phyloP scores from a whole-genome alignment of 495 filamentous ascomycete genomes.

The Cenococcum geophilum region DNA sequence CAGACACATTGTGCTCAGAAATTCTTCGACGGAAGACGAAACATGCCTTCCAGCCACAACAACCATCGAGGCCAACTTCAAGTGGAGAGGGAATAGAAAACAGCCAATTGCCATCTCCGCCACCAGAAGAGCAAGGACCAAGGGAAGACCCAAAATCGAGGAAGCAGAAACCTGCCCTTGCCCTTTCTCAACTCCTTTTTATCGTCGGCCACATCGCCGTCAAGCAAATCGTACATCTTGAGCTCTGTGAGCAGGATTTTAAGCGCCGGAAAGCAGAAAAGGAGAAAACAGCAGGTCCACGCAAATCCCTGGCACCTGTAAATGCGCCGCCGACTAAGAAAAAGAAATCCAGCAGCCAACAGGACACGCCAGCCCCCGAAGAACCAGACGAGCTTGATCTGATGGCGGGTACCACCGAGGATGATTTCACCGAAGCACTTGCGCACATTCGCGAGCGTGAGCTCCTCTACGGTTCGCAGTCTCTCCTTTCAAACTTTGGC shows the following conservation, averaged over 20 bases:
- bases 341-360: conserved; percentile 30
- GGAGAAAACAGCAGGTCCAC: conserved; percentile 58
- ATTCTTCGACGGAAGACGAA: conserved; percentile 82
- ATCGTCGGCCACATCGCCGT: conserved; percentile 94
- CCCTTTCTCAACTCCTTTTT: conserved; percentile 86
- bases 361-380: conserved; percentile 30
- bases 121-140: conserved; percentile 34
- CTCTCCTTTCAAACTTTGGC: conserved; percentile 81
- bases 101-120: conserved; percentile 37
- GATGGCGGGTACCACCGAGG: conserved; percentile 94
- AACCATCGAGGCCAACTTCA: conserved; percentile 23
- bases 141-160: conserved; percentile 40
- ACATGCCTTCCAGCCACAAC: conserved; percentile 57
- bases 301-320: conserved; percentile 17
- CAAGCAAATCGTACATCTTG: conserved; percentile 99
- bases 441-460: conserved; percentile 90
- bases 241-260: conserved; percentile 93
- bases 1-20: conserved; percentile 88
- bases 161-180: conserved; percentile 48
- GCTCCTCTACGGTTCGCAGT: conserved; percentile 79
- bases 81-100: conserved; percentile 37
- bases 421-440: conserved; percentile 97
- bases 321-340: conserved; percentile 41
- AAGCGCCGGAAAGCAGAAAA: conserved; percentile 93
- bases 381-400: conserved; percentile 82